phyloP scores from a whole-genome alignment of 306 rosid species.

The Cicer judaicum region DNA sequence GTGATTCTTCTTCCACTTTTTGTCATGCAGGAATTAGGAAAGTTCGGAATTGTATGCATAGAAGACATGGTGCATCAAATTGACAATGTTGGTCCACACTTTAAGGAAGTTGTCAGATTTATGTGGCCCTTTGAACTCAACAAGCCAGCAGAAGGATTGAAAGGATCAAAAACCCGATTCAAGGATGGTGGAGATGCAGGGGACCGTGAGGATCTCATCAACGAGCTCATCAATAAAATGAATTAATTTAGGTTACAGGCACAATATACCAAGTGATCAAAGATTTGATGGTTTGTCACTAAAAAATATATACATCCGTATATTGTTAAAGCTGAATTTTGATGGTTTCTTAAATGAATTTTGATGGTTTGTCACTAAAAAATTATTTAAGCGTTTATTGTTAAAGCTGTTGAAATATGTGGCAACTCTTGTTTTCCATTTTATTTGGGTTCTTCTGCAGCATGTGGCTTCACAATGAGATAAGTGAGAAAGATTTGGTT shows the following conservation, averaged over 20 bases:
- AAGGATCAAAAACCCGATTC: constrained; percentile 61
- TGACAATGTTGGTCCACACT: constrained; percentile 74
- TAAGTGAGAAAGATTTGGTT: background rate
- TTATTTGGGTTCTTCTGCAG: background rate
- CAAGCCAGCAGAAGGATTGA: constrained; percentile 69
- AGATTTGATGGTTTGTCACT: constrained; percentile 33
- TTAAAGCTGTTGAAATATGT: constrained; percentile 1
- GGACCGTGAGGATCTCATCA: constrained; percentile 76
- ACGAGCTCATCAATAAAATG: constrained; percentile 75
- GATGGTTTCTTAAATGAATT: background rate
- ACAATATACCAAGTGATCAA: background rate
- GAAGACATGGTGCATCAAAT: constrained; percentile 91
- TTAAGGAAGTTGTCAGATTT: constrained; percentile 69
- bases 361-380: background rate
- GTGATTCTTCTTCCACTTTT: constrained; percentile 16
- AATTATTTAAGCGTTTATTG: background rate
- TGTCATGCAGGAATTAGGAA: constrained; percentile 66
- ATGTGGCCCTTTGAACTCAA: constrained; percentile 81
- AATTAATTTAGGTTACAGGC: constrained; percentile 49
- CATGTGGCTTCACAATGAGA: background rate
- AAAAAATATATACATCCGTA: background rate
- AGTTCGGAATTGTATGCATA: constrained; percentile 70
- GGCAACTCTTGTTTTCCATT: constrained; percentile 9
- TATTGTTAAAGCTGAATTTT: no score
- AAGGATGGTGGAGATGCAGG: constrained; percentile 88